phyloP scores from a whole-genome alignment of 176 grass and related monocot genomes.

The Musa troglodytarum region DNA sequence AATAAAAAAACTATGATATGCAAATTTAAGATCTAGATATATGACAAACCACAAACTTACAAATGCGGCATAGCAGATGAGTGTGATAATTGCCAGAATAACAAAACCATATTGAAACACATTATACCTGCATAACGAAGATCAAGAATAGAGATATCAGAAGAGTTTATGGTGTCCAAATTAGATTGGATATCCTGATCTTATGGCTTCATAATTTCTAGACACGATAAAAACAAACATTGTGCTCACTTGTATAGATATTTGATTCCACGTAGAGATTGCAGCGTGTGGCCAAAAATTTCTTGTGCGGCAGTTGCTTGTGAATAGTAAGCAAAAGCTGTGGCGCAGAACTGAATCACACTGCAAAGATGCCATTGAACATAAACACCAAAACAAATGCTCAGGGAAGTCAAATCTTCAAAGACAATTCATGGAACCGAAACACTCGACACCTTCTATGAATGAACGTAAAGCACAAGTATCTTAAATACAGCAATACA shows the following conservation, averaged over 20 bases:
- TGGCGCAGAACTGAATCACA: conserved; percentile 98
- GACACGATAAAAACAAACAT: background rate
- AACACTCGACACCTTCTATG: background rate
- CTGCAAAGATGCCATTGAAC: conserved; percentile 32
- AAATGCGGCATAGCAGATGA: conserved; percentile 78
- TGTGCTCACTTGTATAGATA: conserved; percentile 91
- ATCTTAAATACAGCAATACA: too few species aligned
- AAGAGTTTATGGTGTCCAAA: conserved; percentile 6
- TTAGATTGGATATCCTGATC: conserved; percentile 5
- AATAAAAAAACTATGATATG: conserved; percentile 9
- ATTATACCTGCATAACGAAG: conserved; percentile 60
- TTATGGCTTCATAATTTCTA: background rate
- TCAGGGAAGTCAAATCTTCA: background rate
- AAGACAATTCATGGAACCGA: background rate
- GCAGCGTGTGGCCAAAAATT: conserved; percentile 89
- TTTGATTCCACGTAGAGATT: conserved; percentile 93
- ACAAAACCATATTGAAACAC: conserved; percentile 98
- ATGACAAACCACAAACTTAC: conserved; percentile 34
- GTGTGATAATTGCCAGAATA: conserved; percentile 76
- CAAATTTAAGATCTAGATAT: background rate
- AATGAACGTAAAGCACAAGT: background rate
- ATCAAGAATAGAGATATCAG: background rate
- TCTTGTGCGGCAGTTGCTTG: conserved; percentile 99
- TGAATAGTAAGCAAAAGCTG: conserved; percentile 92
- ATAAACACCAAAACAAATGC: background rate